Conservation (phyloP, 306 rosid species). For the Dryas drummondii region DNA sequence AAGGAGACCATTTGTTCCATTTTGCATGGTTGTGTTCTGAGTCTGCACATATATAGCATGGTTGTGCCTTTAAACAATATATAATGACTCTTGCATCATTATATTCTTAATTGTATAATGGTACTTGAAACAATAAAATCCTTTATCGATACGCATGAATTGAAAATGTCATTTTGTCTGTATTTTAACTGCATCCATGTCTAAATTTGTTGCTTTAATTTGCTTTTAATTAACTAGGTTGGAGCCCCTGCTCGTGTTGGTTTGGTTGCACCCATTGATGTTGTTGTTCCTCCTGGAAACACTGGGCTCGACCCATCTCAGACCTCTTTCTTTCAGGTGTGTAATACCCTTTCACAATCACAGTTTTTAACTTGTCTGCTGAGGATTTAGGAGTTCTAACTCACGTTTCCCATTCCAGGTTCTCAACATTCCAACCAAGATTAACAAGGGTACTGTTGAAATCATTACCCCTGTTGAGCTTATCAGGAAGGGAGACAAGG, state of each 20-base stretch:
- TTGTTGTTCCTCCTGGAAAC: slow-evolving; percentile 90
- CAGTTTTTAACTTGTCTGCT: neutral
- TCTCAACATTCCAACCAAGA: slow-evolving; percentile 81
- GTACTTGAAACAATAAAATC: too few relatives aligned
- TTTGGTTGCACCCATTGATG: slow-evolving; percentile 94
- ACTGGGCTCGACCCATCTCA: slow-evolving; percentile 95
- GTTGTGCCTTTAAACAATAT: neutral
- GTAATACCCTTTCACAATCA: neutral
- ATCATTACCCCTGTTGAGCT: slow-evolving; percentile 95
- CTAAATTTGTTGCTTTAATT: neutral
- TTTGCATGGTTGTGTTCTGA: neutral
- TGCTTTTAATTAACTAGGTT: slow-evolving; percentile 37
- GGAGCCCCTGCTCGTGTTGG: slow-evolving; percentile 99
- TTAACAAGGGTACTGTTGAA: slow-evolving; percentile 94
- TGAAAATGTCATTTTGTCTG: too few relatives aligned
- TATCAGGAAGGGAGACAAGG: slow-evolving; percentile 92
- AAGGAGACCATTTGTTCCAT: neutral
- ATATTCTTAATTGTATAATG: neutral
- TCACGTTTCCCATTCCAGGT: slow-evolving; percentile 40
- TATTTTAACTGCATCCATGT: neutral
- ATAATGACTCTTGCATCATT: neutral
- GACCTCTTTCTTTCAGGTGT: slow-evolving; percentile 94
- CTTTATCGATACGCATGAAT: too few relatives aligned
- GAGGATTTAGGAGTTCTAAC: neutral
- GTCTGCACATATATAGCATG: neutral